These are phyloP conservation scores for Boletus smithii DNA, from an alignment of 1,284 basidiomycete genomes.

Conservation along the genomic window DNA sequence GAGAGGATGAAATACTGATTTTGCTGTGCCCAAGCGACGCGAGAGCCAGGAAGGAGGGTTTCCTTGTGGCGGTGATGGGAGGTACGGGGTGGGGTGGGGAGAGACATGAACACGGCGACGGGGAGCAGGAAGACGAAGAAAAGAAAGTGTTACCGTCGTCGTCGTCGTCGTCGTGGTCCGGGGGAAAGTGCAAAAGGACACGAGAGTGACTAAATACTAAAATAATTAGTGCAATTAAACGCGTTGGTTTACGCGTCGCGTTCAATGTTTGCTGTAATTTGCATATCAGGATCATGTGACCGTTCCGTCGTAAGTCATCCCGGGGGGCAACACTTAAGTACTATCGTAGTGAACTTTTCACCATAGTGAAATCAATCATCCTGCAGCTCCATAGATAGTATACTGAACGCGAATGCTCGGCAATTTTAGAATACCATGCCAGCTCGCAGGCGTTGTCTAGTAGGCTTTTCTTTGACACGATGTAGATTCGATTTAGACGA, in stretches of 20 bases:
- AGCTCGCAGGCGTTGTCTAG: no score
- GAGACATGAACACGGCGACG: slow-evolving; percentile 34
- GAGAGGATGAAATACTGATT: slow-evolving; percentile 52
- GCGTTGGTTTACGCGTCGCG: slow-evolving; percentile 38
- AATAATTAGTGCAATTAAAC: slow-evolving; percentile 36
- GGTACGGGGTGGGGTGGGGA: slow-evolving; percentile 64
- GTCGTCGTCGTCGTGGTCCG: slow-evolving; percentile 27
- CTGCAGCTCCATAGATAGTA: no score
- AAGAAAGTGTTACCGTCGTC: slow-evolving; percentile 1
- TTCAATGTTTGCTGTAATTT: slow-evolving; percentile 30
- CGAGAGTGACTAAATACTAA: slow-evolving; percentile 27
- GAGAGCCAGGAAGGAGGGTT: slow-evolving; percentile 40
- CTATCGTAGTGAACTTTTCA: no score
- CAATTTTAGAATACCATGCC: no score
- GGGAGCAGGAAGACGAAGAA: slow-evolving; percentile 16
- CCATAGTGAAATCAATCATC: no score
- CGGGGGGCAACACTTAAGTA: no score
- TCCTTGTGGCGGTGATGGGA: slow-evolving; percentile 56
- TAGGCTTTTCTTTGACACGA: no score
- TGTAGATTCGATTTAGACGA: no score
- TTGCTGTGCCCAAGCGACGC: slow-evolving; percentile 59
- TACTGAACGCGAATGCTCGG: no score
- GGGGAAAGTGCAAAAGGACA: slow-evolving; percentile 1
- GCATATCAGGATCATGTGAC: slow-evolving; percentile 18
- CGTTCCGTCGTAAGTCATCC: no score